Conservation (phyloP, 768 basidiomycete genomes). For the Lepiota brunneoincarnata region DNA sequence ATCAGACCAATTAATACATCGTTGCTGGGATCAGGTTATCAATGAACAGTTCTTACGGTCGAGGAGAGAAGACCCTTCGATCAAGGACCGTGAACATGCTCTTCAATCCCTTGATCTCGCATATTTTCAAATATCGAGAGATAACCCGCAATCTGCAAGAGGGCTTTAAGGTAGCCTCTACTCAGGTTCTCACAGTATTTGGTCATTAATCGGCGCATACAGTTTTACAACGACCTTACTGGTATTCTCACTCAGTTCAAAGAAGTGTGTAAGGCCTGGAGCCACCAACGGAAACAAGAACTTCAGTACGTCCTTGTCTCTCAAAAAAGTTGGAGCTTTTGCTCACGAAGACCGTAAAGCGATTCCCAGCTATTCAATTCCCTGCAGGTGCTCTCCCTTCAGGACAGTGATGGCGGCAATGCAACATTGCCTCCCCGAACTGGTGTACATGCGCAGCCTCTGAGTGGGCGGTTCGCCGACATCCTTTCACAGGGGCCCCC, state of each 20-base stretch:
- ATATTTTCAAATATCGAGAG: constrained; percentile 85
- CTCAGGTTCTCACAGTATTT: neutral
- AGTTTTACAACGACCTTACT: constrained; percentile 92
- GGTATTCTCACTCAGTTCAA: constrained; percentile 72
- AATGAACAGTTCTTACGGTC: constrained; percentile 76
- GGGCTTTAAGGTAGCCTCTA: constrained; percentile 66
- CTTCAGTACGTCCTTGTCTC: constrained; percentile 52
- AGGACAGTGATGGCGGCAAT: constrained; percentile 17
- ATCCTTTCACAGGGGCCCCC: constrained; percentile 38
- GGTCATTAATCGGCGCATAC: neutral
- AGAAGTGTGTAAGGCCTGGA: constrained; percentile 75
- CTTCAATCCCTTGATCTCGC: constrained; percentile 83
- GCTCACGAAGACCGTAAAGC: neutral
- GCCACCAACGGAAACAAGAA: constrained; percentile 66
- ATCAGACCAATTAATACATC: neutral
- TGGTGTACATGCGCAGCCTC: neutral
- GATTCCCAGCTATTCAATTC: constrained; percentile 10
- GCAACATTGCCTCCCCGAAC: neutral
- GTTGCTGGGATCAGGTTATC: constrained; percentile 34
- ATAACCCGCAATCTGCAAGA: constrained; percentile 84
- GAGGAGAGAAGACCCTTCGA: constrained; percentile 69
- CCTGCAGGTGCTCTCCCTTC: constrained; percentile 35
- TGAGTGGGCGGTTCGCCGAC: constrained; percentile 13
- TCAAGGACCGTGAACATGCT: constrained; percentile 79
- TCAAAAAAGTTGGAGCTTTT: too few species aligned